Evolutionary conservation across 306 rosid genomes (phyloP), one percentile per base, ranked within the genome.

Genomic region (Crataegus laevigata): DNA sequence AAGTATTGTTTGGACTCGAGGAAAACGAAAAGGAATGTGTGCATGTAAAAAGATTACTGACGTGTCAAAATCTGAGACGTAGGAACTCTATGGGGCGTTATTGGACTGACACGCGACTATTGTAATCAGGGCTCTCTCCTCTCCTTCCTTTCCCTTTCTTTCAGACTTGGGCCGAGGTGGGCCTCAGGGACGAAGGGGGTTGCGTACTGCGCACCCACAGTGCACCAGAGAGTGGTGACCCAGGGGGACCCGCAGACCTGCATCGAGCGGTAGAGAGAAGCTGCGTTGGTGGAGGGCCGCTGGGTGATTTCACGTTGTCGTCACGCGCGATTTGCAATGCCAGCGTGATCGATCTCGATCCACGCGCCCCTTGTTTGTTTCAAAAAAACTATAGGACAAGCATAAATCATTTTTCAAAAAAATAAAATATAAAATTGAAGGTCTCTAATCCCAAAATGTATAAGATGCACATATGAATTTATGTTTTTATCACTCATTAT

Each of bases 311-410:
- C 81, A 77, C 22, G 36, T 45, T 74, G 79, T 69, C 88, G 85
- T 91, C 94, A 87, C 85, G 87, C 88, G 84, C 88, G 82, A 78
- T 81, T 84, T 79, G 72, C 86, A 54, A 29, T 7, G 80, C 68
- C 52, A 70, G 30, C 17, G 50, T 43, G 75, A 87, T 80, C 85
- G 64, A 78, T 78, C 86, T 84, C 79, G 89, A 71, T 75, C 47
- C 87, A 85, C 77, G 86, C 84, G 85, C 79, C 60, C 79, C 55
- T 7, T 57, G 11, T 22, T 55, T 6, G 34, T 84, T 34, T 69
- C 57, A 8, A 34, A 34, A 34, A 34, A 6, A 19, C 43, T 25
- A 2, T 3, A 40, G 1, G 25, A 50, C 66, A 57, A 36, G 19
- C 28, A 28, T 36, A 17, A 51, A 6, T 59, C 32, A 59, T 59